These are phyloP conservation scores for Geranium brycei DNA, from an alignment of 345 rosid species.

Conservation along the genomic window DNA sequence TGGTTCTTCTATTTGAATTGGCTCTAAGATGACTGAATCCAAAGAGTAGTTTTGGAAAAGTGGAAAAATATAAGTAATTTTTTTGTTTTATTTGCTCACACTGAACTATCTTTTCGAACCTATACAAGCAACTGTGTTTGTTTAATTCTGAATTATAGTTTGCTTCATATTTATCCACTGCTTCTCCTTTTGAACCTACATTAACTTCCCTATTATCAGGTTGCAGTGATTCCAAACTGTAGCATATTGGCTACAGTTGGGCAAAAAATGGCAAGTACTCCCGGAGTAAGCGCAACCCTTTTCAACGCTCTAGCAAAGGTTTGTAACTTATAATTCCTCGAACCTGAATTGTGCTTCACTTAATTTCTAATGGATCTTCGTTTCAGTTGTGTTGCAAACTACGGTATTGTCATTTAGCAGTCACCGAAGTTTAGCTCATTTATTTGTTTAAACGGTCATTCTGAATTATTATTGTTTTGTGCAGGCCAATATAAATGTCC, in stretches of 20 bases:
- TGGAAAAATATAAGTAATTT: too few relatives aligned
- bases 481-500: constrained; percentile 92
- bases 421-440: background rate
- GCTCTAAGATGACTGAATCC: too few relatives aligned
- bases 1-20: too few relatives aligned
- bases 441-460: background rate
- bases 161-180: too few relatives aligned
- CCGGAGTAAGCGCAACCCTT: constrained; percentile 95
- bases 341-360: background rate
- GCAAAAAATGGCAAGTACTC: constrained; percentile 99
- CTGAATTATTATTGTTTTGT: constrained; percentile 9
- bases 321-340: constrained; percentile 6
- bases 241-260: constrained; percentile 96
- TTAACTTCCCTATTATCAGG: constrained; percentile 31
- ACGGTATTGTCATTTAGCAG: background rate
- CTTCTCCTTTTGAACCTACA: background rate
- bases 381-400: background rate
- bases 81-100: too few relatives aligned
- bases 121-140: too few relatives aligned
- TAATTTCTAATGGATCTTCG: background rate
- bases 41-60: too few relatives aligned
- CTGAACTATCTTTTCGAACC: too few relatives aligned
- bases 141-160: too few relatives aligned
- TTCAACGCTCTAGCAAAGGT: constrained; percentile 96
- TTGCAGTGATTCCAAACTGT: constrained; percentile 70